Evolutionary conservation across 1,139 yeast species (phyloP).

Genomic region (Meyerozyma smithsonii): DNA sequence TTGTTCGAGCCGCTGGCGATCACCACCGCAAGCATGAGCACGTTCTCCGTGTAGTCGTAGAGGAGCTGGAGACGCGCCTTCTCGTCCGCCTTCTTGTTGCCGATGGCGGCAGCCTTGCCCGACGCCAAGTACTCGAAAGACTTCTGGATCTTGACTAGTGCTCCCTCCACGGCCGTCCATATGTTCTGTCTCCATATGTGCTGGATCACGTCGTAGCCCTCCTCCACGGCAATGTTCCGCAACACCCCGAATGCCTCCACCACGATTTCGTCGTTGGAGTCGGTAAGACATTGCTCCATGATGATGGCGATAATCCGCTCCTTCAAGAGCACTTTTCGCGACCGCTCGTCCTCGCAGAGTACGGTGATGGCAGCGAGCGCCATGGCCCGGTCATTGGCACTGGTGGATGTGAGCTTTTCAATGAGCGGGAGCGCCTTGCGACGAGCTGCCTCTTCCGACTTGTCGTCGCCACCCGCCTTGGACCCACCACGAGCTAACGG

Average conservation of each 20-base stretch:
- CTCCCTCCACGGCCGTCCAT: constrained; percentile 53
- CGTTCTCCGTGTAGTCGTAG: constrained; percentile 68
- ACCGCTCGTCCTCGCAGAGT: constrained; percentile 60
- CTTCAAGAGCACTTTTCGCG: constrained; percentile 61
- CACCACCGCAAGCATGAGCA: constrained; percentile 64
- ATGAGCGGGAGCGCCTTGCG: constrained; percentile 65
- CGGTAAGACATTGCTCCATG: constrained; percentile 62
- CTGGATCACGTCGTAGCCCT: constrained; percentile 80
- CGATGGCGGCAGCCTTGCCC: constrained; percentile 9
- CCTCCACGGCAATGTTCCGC: constrained; percentile 76
- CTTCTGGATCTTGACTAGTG: constrained; percentile 44
- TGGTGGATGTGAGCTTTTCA: constrained; percentile 55
- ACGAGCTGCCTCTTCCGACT: constrained; percentile 47
- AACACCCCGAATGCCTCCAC: constrained; percentile 78
- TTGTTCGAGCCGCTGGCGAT: constrained; percentile 63
- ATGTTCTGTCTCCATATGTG: constrained; percentile 76
- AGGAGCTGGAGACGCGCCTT: constrained; percentile 45
- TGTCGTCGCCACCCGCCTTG: constrained; percentile 15
- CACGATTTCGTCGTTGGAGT: constrained; percentile 66
- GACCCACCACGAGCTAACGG: constrained; percentile 32
- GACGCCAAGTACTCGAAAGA: constrained; percentile 40
- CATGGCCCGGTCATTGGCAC: constrained; percentile 71
- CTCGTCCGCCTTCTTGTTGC: constrained; percentile 20
- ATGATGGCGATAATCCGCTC: constrained; percentile 64
- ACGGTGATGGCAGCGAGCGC: constrained; percentile 73